Evolutionary conservation across 352 stramenopile genomes (phyloP).

Genomic region (Phytophthora multivora): DNA sequence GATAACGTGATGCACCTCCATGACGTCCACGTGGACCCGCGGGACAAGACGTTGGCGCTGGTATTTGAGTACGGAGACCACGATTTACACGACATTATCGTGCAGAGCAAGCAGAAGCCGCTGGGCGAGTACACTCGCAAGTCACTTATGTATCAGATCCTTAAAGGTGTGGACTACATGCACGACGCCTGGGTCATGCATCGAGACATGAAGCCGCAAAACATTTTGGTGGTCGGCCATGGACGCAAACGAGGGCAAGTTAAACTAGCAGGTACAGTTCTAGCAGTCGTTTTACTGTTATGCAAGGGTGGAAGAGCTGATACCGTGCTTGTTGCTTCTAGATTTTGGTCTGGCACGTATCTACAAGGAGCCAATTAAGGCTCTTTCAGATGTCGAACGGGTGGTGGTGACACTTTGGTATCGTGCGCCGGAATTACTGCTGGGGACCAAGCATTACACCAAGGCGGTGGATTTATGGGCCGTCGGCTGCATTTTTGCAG

Average conservation of each 20-base stretch:
- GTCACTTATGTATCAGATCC: constrained; percentile 92
- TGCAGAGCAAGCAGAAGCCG: constrained; percentile 87
- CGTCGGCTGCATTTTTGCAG: constrained; percentile 95
- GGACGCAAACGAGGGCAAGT: constrained; percentile 82
- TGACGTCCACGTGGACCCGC: constrained; percentile 86
- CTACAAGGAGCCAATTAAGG: constrained; percentile 90
- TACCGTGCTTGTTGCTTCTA: constrained; percentile 10
- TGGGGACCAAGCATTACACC: constrained; percentile 94
- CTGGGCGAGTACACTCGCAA: constrained; percentile 92
- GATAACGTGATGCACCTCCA: constrained; percentile 89
- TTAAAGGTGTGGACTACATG: constrained; percentile 94
- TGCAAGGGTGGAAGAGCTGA: too few relatives aligned
- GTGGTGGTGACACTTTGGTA: constrained; percentile 98
- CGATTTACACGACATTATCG: constrained; percentile 89
- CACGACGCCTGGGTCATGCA: constrained; percentile 94
- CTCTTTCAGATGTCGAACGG: constrained; percentile 85
- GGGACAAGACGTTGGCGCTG: constrained; percentile 82
- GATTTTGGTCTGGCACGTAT: constrained; percentile 89
- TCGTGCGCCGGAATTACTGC: constrained; percentile 92
- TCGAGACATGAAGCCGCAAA: constrained; percentile 94
- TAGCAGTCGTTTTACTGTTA: not conserved
- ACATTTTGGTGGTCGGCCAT: constrained; percentile 92
- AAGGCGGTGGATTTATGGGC: constrained; percentile 97
- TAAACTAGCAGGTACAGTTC: constrained; percentile 63
- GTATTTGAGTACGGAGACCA: constrained; percentile 92